Evolutionary conservation across 2,329 filamentous ascomycete species (phyloP).

Genomic region (Scedosporium apiospermum): DNA sequence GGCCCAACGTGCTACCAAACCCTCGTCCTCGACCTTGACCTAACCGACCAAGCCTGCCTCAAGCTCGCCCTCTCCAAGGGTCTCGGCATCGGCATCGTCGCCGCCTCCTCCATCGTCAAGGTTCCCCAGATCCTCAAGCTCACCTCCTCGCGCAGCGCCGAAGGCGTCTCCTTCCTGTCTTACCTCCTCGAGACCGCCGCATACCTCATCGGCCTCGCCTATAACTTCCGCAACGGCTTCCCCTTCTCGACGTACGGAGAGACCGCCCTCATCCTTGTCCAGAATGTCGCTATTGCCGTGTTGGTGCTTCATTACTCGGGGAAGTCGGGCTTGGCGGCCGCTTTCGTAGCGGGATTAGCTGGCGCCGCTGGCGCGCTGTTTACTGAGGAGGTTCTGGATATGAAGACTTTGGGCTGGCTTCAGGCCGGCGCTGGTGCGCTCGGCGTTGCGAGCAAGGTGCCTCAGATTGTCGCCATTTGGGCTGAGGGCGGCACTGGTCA

Average conservation of each 20-base stretch:
- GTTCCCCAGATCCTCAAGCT: conserved; percentile 95
- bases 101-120: conserved; percentile 84
- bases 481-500: conserved; percentile 83
- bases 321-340: conserved; percentile 55
- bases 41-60: conserved; percentile 66
- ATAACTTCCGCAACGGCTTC: conserved; percentile 84
- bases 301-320: conserved; percentile 79
- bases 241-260: conserved; percentile 97
- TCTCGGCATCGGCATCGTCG: conserved; percentile 88
- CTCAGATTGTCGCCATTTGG: conserved; percentile 84
- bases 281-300: conserved; percentile 84
- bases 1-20: conserved; percentile 77
- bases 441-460: conserved; percentile 82
- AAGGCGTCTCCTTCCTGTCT: conserved; percentile 78
- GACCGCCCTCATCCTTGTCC: conserved; percentile 80
- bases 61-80: conserved; percentile 88
- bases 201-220: conserved; percentile 83
- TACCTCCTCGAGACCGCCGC: conserved; percentile 86
- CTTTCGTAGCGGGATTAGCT: conserved; percentile 70
- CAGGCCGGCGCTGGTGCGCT: conserved; percentile 79
- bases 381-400: conserved; percentile 52
- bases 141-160: conserved; percentile 66
- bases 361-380: conserved; percentile 63
- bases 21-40: conserved; percentile 76
- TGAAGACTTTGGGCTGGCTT: conserved; percentile 59